Evolutionary conservation across 495 filamentous ascomycete species (phyloP).

Genomic region (Amorphotheca resinae): DNA sequence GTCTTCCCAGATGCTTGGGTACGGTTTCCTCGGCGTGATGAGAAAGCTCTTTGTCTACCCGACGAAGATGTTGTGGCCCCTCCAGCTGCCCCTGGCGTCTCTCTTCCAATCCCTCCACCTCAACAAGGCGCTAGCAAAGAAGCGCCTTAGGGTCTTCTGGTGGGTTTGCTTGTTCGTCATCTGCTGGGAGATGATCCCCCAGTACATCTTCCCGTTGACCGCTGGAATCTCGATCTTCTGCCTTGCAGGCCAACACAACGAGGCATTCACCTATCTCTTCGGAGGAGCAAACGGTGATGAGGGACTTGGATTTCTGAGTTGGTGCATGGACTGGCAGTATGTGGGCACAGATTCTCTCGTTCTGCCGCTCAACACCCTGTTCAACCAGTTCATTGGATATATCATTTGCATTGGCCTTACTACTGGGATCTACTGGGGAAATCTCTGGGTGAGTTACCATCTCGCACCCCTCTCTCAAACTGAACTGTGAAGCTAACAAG

Average conservation of each 20-base stretch:
- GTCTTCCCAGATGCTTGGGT: conserved; percentile 38
- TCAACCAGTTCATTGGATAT: conserved; percentile 9
- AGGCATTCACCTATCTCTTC: conserved; percentile 45
- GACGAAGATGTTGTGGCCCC: conserved; percentile 35
- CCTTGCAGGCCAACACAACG: conserved; percentile 35
- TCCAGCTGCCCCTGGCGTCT: conserved; percentile 28
- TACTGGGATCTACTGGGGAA: conserved; percentile 27
- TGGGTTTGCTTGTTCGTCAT: conserved; percentile 27
- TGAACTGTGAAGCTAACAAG: background rate
- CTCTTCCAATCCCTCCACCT: conserved; percentile 29
- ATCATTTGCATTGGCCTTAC: conserved; percentile 6
- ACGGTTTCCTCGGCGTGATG: conserved; percentile 40
- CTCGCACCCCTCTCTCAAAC: no score
- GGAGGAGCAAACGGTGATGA: conserved; percentile 43
- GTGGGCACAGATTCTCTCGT: conserved; percentile 16
- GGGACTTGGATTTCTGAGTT: conserved; percentile 41
- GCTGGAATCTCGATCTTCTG: conserved; percentile 44
- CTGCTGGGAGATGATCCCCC: conserved; percentile 44
- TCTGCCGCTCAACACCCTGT: conserved; percentile 10
- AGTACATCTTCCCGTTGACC: conserved; percentile 42
- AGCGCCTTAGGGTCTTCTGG: conserved; percentile 29
- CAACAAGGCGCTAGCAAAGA: conserved; percentile 4
- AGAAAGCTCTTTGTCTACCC: conserved; percentile 41
- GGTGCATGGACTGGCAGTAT: conserved; percentile 40
- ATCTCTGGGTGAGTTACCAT: conserved; percentile 30